Conservation (phyloP, 2,329 filamentous ascomycete genomes). For the Penicillium corylophilum region DNA sequence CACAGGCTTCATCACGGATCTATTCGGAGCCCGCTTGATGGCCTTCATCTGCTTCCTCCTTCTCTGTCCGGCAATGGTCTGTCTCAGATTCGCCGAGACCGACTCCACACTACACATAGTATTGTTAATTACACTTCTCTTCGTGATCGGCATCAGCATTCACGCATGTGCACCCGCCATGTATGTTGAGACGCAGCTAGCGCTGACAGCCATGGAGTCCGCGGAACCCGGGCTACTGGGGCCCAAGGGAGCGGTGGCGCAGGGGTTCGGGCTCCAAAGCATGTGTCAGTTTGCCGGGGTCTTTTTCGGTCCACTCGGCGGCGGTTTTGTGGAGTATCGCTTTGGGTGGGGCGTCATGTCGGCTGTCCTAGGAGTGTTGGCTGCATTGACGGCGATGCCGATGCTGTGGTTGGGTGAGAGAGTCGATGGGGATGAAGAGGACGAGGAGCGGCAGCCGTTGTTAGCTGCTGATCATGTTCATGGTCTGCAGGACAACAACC, state of each 20-base stretch:
- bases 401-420: background rate
- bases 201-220: slow-evolving; percentile 56
- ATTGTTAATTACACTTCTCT: background rate
- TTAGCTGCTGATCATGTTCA: background rate
- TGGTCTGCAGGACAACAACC: background rate
- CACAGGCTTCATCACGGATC: background rate
- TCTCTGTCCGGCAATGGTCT: background rate
- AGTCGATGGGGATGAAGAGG: background rate
- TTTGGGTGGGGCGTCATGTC: slow-evolving; percentile 33
- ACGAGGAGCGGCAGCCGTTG: background rate
- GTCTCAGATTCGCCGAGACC: background rate
- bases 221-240: slow-evolving; percentile 66
- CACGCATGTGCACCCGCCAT: background rate
- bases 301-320: slow-evolving; percentile 59
- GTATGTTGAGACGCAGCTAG: background rate
- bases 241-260: slow-evolving; percentile 55
- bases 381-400: background rate
- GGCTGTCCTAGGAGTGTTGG: background rate
- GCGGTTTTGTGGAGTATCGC: slow-evolving; percentile 44
- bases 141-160: background rate
- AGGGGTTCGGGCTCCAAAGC: slow-evolving; percentile 65
- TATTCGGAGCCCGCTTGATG: background rate
- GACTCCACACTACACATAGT: background rate
- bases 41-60: background rate
- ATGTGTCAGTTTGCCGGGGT: slow-evolving; percentile 51